A percentile compares a stretch with the other conserved stretches of the same genome.
phyloP scores from a whole-genome alignment of 768 basidiomycete species.

The Tylopilus sp. region DNA sequence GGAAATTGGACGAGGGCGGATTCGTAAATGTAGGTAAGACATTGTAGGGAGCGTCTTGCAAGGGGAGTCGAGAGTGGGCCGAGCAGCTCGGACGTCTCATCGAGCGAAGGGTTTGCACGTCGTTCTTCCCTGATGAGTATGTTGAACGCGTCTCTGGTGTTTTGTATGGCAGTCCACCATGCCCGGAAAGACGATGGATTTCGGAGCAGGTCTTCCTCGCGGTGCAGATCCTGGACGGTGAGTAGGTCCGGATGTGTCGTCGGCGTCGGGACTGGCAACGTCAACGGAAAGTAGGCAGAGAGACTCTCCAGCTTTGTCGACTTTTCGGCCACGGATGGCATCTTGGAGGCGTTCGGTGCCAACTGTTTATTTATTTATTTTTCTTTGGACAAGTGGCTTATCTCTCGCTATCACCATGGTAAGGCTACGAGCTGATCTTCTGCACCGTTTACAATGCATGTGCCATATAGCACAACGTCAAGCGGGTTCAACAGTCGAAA shows the following conservation, averaged over 20 bases:
- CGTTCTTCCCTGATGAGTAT: slow-evolving; percentile 55
- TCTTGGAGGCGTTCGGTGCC: slow-evolving; percentile 26
- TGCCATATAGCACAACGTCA: slow-evolving; percentile 60
- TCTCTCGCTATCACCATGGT: slow-evolving; percentile 19
- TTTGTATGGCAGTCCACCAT: slow-evolving; percentile 88
- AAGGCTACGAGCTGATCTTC: slow-evolving; percentile 7
- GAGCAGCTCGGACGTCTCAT: slow-evolving; percentile 56
- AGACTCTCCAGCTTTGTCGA: slow-evolving; percentile 49
- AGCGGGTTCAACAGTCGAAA: slow-evolving; percentile 52
- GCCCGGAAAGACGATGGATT: slow-evolving; percentile 89
- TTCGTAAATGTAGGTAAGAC: slow-evolving; percentile 91
- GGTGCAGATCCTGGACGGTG: slow-evolving; percentile 68
- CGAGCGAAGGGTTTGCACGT: slow-evolving; percentile 42
- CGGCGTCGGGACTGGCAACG: slow-evolving; percentile 81
- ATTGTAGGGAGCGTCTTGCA: slow-evolving; percentile 74
- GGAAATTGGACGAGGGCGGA: slow-evolving; percentile 85
- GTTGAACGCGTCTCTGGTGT: slow-evolving; percentile 63
- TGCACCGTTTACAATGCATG: background rate
- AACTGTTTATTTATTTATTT: slow-evolving; percentile 4
- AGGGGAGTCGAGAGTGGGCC: slow-evolving; percentile 76
- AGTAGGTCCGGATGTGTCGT: slow-evolving; percentile 75
- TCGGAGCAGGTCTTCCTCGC: slow-evolving; percentile 91
- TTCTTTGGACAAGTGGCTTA: slow-evolving; percentile 5
- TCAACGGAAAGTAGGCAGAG: slow-evolving; percentile 71
- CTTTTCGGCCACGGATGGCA: slow-evolving; percentile 57